A percentile compares a stretch with the other conserved stretches of the same genome.
phyloP scores from a whole-genome alignment of 371 early-diverging fungal species.

The Nematocida sp. region DNA sequence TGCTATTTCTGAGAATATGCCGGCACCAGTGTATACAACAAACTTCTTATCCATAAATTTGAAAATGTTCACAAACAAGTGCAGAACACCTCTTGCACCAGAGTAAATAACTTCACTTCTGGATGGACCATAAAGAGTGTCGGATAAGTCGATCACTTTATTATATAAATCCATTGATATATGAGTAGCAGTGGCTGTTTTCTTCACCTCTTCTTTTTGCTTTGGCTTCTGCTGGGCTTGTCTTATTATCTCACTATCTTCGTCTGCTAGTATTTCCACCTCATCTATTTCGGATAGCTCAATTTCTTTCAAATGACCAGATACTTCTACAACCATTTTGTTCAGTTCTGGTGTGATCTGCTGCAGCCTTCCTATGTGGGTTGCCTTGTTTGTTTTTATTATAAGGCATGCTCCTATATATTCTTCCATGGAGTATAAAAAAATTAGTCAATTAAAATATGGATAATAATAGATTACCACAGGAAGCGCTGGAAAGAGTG shows the following conservation, averaged over 20 bases:
- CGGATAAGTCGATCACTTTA: conserved; percentile 31
- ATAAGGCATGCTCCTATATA: conserved; percentile 59
- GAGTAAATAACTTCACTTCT: conserved; percentile 40
- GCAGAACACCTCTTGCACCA: conserved; percentile 44
- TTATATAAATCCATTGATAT: conserved; percentile 5
- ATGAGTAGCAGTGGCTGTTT: neutral
- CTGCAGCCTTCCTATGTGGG: conserved; percentile 48
- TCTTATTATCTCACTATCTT: conserved; percentile 15
- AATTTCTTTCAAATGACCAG: conserved; percentile 18
- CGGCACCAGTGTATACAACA: conserved; percentile 33
- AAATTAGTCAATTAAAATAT: conserved; percentile 40
- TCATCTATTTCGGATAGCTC: conserved; percentile 40
- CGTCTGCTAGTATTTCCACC: conserved; percentile 50
- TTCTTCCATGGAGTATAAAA: conserved; percentile 53
- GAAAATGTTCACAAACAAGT: conserved; percentile 49
- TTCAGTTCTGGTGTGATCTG: conserved; percentile 29
- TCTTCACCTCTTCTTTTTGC: conserved; percentile 17
- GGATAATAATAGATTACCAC: conserved; percentile 42
- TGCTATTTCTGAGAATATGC: conserved; percentile 52
- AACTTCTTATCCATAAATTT: conserved; percentile 38
- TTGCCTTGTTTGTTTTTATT: conserved; percentile 41
- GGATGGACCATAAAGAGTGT: conserved; percentile 41
- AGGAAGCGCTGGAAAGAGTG: conserved; percentile 20
- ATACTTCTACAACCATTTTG: conserved; percentile 10
- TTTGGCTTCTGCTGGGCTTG: conserved; percentile 9